Evolutionary conservation across 2,329 filamentous ascomycete genomes (phyloP).

Genomic region (Ophiocordyceps unilateralis): DNA sequence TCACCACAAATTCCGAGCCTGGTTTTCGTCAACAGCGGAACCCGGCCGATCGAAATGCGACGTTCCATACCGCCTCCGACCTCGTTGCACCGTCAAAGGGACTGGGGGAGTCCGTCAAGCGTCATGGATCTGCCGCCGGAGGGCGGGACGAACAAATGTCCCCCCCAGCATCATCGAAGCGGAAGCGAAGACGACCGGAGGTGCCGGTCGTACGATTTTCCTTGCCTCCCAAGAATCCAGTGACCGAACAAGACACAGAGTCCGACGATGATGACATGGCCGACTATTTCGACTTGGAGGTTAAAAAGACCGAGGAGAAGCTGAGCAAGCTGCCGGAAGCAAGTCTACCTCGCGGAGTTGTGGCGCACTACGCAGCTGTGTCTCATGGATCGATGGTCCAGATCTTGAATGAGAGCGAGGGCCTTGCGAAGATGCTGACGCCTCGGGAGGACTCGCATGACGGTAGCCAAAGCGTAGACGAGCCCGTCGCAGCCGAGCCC

Average conservation of each 20-base stretch:
- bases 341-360: constrained; percentile 21
- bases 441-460: constrained; percentile 6
- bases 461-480: background rate
- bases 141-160: background rate
- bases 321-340: constrained; percentile 27
- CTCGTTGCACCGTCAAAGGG: background rate
- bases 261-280: constrained; percentile 43
- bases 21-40: constrained; percentile 16
- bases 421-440: constrained; percentile 24
- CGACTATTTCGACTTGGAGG: constrained; percentile 35
- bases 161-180: constrained; percentile 2
- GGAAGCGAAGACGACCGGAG: constrained; percentile 11
- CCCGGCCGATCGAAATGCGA: background rate
- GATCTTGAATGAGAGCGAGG: constrained; percentile 27
- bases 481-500: background rate
- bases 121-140: background rate
- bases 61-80: background rate
- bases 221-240: constrained; percentile 19
- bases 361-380: constrained; percentile 28
- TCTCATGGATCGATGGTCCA: constrained; percentile 31
- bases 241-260: constrained; percentile 19
- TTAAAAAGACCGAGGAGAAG: constrained; percentile 31
- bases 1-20: constrained; percentile 21
- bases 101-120: background rate
- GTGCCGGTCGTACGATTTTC: constrained; percentile 20